Base-by-base conservation (phyloP, 768 basidiomycete genomes). In the Macrolepiota dolichaula region DNA sequence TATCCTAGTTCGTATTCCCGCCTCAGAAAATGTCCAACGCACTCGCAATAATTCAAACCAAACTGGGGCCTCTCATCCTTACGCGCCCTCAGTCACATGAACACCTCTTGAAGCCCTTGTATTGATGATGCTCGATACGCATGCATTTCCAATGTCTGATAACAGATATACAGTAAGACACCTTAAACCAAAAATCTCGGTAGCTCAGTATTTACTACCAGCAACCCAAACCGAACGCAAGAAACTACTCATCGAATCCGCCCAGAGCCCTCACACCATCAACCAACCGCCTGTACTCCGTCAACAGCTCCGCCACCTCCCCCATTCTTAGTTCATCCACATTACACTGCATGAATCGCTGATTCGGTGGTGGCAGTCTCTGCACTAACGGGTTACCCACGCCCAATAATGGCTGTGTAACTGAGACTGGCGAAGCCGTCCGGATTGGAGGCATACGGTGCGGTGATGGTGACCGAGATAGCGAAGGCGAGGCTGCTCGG, bases 271-370 rank as follows among this genome's bases (percentile, higher is more conserved):
- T 75, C 36, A 94, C 75, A 17, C 80, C 85, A 46, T 91, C 89
- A 9, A 86, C 94, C 55, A 97, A 70, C 47, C 89, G 77, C 64
- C 84, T 83, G 72, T 97, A 98, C 64, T 97, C 96, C 35, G 77
- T 74, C 69, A 98, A 74, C 46, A 99, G 77, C 64, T 89, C 85
- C 0, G 80, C 85, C 1, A 98, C 85, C 65, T 99, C 96, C 0
- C 87, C 85, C 25, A 98, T 73, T 56, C 80, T 82, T 57, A 98
- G 72, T 63, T 98, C 96, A 56, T 88, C 90, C 51, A 85, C 82
- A 0, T 82, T 76, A 64, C 88, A 87, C 52, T 89, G 84, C 58
- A 93, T 62, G 70, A 95, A 94, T 11, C 88, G 82, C 50, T 79
- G 75, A 47, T 83, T 86, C 0, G 89, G 92, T 11, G 86, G 86